Evolutionary conservation across 176 grass and related monocot genomes (phyloP), one percentile per base, ranked within the genome.

Genomic region (Chrysopogon serrulatus): DNA sequence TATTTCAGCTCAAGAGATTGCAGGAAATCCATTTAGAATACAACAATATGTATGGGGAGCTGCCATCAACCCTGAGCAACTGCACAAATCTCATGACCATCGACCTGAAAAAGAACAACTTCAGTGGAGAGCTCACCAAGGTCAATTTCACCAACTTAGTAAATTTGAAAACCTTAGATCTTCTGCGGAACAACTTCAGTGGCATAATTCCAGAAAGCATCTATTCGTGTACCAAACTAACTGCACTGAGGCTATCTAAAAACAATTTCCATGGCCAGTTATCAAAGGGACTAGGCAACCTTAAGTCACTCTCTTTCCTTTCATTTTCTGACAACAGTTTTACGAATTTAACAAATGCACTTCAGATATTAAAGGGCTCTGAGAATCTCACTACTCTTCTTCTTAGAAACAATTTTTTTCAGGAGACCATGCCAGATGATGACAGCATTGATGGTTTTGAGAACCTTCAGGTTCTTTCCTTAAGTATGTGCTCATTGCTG

Each of bases 391-490:
- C 31, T 5, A 19, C 39, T 6, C n/a, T 84, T 8, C 6, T 85
- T 14, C 35, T 85, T 14, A 35, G 3, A 1, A 0, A 0, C 1
- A 76, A 61, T 19, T 90, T 90, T 72, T 44, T 23, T 5, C 3
- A 14, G 2, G 88, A 90, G 5, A 1, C 17, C 33, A 74, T 90
- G 45, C 83, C 77, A 30, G 18, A 86, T 16, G 62, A 70, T 23
- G 49, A 59, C 1, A 79, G 0, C 11, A 35, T 77, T 51, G 34
- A 34, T 26, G 78, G 88, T 16, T 90, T 87, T 61, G 8, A 83
- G 45, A 87, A 73, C 60, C 65, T 90, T 74, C 37, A 83, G 5
- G 6, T 86, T 48, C n/a, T n/a, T n/a, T n/a, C n/a, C n/a, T n/a
- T n/a, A n/a, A n/a, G n/a, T n/a, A n/a, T n/a, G n/a, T n/a, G n/a